Percentiles rank a stretch among this genome's conserved stretches.
phyloP scores from a whole-genome alignment of 202 grass and related monocot species.

The Bolboschoenoplectus hybrid region DNA sequence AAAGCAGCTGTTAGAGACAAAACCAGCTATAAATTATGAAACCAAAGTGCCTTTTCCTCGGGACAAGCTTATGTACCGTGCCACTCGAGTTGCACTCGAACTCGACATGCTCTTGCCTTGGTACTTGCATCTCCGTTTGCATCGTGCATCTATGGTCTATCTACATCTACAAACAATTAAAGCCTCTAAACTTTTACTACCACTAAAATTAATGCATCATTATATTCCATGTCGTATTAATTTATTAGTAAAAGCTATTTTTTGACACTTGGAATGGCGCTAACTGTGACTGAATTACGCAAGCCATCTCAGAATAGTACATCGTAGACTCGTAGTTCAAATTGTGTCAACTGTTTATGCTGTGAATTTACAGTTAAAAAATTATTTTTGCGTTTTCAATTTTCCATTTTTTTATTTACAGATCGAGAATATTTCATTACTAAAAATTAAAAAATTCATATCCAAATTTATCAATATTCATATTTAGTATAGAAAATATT shows the following conservation, averaged over 20 bases:
- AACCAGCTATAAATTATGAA: constrained; percentile 30
- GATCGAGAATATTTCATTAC: too few relatives aligned
- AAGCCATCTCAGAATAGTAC: neutral
- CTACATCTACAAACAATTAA: neutral
- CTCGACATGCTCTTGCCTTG: constrained; percentile 19
- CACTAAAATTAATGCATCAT: neutral
- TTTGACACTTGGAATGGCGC: neutral
- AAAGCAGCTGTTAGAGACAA: constrained; percentile 13
- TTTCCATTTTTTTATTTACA: too few relatives aligned
- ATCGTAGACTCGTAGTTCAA: neutral
- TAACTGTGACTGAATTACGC: neutral
- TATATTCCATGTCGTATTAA: neutral
- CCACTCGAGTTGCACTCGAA: constrained; percentile 39
- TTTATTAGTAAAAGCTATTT: constrained; percentile 1
- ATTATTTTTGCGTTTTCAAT: too few relatives aligned
- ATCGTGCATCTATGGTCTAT: constrained; percentile 6
- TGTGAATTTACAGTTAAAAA: too few relatives aligned
- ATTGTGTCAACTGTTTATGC: neutral
- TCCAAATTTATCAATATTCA: too few relatives aligned
- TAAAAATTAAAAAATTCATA: too few relatives aligned
- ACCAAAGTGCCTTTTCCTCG: constrained; percentile 33
- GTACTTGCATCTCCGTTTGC: constrained; percentile 30
- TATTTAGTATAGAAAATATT: too few relatives aligned
- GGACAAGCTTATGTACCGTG: constrained; percentile 7
- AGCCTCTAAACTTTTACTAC: neutral